Evolutionary conservation across 1,284 basidiomycete genomes (phyloP), one percentile per base, ranked within the genome.

Genomic region (Anthracocystis panici-leucophaei): DNA sequence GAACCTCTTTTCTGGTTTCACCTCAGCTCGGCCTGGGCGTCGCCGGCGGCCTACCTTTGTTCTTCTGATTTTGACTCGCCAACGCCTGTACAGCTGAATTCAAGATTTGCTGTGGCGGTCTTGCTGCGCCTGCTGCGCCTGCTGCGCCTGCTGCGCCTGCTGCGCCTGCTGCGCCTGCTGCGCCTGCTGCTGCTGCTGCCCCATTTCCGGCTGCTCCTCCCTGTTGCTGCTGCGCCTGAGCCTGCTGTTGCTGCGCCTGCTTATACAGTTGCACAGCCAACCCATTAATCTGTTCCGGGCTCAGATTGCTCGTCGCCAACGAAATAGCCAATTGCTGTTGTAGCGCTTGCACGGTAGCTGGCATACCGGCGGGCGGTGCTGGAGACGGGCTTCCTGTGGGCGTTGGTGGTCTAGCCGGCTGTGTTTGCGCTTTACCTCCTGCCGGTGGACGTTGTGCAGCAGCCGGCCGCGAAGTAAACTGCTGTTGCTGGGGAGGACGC

Each of bases 321-420:
- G 66, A 71, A 35, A 81, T 78, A 0, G 80, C 78, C 1, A 81
- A 57, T 40, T 81, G 80, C 65, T 81, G 80, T 41, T 81, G 80
- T 48, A 81, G 45, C 11, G 78, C 78, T 49, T 81, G 80, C 33
- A 81, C 70, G 18, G 79, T 79, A 0, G 76, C 71, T 52, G 80
- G 80, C 68, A 79, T 75, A 1, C 61, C 53, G 2, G 5, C 61
- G 16, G n/a, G 23, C 8, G 27, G 46, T 12, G 46, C 46, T 48
- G 46, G 27, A 18, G 21, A 10, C 21, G 23, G 35, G 14, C 35
- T 45, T 8, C 55, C 61, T 5, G 57, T 41, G 38, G 57, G 51
- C 9, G 38, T 60, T 2, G 56, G 41, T 12, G 63, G 58, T 21
- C 59, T 44, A 3, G 23, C 12, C n/a, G 11, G 20, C 35, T 23